Percentiles rank a stretch among this genome's conserved stretches.
phyloP scores from a whole-genome alignment of 2,329 filamentous ascomycete species.

The Alternaria tenuissima region DNA sequence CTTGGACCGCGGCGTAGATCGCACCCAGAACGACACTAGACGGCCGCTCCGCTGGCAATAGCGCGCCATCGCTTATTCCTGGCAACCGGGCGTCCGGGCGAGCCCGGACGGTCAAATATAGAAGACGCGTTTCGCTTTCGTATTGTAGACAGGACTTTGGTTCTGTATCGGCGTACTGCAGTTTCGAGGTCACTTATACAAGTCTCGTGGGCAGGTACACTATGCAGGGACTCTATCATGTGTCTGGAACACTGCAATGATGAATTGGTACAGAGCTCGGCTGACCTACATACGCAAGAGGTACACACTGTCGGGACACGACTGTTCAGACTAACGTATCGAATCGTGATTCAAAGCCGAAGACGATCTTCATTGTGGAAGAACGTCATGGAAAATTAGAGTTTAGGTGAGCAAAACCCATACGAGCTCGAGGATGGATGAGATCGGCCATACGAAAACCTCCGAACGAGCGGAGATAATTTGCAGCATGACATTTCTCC shows the following conservation, averaged over 20 bases:
- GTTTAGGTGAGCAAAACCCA: background rate
- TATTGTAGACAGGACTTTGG: background rate
- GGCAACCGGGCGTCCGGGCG: background rate
- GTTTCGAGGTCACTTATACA: background rate
- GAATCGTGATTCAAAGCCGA: constrained; percentile 1
- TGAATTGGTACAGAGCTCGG: background rate
- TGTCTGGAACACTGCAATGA: background rate
- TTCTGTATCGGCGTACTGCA: background rate
- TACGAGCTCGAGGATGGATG: background rate
- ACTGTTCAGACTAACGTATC: background rate
- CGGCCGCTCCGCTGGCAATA: constrained; percentile 1
- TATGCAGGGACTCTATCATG: background rate
- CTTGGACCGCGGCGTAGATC: background rate
- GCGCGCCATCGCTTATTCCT: constrained; percentile 4
- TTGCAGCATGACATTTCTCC: background rate
- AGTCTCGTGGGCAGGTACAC: background rate
- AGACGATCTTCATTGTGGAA: background rate
- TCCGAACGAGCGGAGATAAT: background rate
- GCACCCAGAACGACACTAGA: background rate
- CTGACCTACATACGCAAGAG: background rate
- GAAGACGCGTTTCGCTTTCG: background rate
- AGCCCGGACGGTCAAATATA: background rate
- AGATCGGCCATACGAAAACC: background rate
- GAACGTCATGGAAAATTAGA: background rate
- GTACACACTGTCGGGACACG: background rate